Evolutionary conservation across 108 stramenopile species (phyloP).

Genomic region (Skeletonema tropicum): DNA sequence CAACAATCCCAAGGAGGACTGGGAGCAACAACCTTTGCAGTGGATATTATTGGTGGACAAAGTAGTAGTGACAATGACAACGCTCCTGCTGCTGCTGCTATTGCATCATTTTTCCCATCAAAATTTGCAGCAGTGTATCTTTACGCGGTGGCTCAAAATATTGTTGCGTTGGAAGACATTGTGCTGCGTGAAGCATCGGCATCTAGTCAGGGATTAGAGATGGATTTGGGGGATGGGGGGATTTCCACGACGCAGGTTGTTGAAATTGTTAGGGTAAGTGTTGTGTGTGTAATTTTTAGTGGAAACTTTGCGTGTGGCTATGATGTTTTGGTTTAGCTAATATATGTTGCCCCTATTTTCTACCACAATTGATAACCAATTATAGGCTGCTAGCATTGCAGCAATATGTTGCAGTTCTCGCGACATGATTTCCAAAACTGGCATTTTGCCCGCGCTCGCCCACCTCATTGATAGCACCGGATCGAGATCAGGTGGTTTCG

Average conservation of each 20-base stretch:
- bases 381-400: constrained; percentile 29
- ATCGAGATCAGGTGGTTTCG: constrained; percentile 8
- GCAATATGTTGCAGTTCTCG: constrained; percentile 18
- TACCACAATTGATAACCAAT: no score
- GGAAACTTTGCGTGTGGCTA: no score
- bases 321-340: no score
- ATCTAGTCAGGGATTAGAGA: background rate
- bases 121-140: constrained; percentile 10
- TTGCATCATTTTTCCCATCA: background rate
- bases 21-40: background rate
- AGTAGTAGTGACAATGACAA: background rate
- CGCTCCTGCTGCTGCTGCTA: background rate
- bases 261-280: constrained; percentile 17
- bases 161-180: constrained; percentile 9
- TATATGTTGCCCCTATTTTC: no score
- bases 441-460: constrained; percentile 53
- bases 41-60: background rate
- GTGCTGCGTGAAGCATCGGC: background rate
- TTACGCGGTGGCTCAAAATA: constrained; percentile 16
- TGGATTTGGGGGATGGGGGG: constrained; percentile 1
- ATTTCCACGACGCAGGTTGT: constrained; percentile 4
- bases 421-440: constrained; percentile 45
- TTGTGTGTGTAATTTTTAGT: no score
- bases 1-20: background rate
- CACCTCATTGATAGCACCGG: constrained; percentile 33